A percentile compares a stretch with the other conserved stretches of the same genome.
These are phyloP conservation scores for Dacryopinax spathularia DNA, from an alignment of 768 basidiomycete genomes.

Conservation along the genomic window DNA sequence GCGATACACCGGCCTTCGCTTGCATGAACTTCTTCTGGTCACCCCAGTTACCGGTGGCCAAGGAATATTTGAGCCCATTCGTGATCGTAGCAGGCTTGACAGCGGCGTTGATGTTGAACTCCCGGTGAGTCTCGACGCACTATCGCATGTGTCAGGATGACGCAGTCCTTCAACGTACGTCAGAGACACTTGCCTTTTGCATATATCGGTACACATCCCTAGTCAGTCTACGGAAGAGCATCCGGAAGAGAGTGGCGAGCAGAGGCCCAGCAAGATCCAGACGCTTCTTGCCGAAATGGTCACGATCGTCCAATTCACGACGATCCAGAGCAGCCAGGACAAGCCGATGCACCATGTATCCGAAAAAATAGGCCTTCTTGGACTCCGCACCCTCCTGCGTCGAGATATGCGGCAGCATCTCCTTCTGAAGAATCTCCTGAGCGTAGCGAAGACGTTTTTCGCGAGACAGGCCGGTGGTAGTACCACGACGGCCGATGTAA, in stretches of 20 bases:
- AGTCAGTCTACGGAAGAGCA: constrained; percentile 92
- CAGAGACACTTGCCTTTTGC: constrained; percentile 59
- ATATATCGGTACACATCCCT: constrained; percentile 94
- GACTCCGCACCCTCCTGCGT: constrained; percentile 92
- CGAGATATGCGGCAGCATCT: constrained; percentile 94
- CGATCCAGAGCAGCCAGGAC: constrained; percentile 86
- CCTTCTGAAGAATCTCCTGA: constrained; percentile 94
- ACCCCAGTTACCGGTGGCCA: constrained; percentile 98
- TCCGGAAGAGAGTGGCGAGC: constrained; percentile 91
- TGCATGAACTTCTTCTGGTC: constrained; percentile 98
- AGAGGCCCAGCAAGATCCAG: constrained; percentile 91
- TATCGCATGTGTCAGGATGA: constrained; percentile 22
- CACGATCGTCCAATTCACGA: constrained; percentile 93
- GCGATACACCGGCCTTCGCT: constrained; percentile 94
- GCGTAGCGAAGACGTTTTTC: constrained; percentile 92
- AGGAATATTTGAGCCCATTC: constrained; percentile 92
- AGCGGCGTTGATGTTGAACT: constrained; percentile 79
- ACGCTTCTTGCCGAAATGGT: constrained; percentile 98
- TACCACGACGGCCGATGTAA: constrained; percentile 96
- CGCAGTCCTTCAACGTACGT: background rate
- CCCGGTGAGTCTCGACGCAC: constrained; percentile 94
- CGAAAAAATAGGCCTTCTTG: constrained; percentile 98
- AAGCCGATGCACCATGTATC: constrained; percentile 97
- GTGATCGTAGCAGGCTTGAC: constrained; percentile 96
- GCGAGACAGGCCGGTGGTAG: constrained; percentile 77